Evolutionary conservation across 495 filamentous ascomycete genomes (phyloP).

Genomic region (Trichocladium antarcticum): DNA sequence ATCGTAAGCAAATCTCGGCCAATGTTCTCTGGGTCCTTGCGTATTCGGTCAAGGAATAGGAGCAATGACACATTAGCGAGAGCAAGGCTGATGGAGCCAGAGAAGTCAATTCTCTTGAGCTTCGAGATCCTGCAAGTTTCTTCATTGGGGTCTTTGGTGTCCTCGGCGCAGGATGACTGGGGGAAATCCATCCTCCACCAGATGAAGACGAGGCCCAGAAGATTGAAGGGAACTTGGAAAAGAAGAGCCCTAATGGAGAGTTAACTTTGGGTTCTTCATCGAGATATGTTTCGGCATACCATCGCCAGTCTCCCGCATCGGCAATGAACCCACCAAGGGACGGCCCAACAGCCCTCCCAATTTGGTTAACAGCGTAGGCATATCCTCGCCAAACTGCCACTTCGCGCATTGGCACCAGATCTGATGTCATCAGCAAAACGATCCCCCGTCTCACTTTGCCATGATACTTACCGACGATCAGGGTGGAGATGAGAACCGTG

Average conservation of each 20-base stretch:
- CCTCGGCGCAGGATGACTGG: background rate
- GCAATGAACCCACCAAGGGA: slow-evolving; percentile 10
- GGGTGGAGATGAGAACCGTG: slow-evolving; percentile 12
- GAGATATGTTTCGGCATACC: background rate
- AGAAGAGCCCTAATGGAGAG: slow-evolving; percentile 4
- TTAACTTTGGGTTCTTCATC: no score
- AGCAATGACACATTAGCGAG: slow-evolving; percentile 9
- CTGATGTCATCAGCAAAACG: background rate
- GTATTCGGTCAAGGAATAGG: slow-evolving; percentile 8
- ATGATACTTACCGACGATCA: slow-evolving; percentile 9
- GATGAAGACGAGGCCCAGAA: slow-evolving; percentile 4
- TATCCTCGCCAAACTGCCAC: slow-evolving; percentile 17
- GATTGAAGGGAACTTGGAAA: slow-evolving; percentile 10
- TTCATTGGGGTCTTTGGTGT: background rate
- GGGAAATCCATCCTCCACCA: slow-evolving; percentile 14
- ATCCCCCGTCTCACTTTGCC: no score
- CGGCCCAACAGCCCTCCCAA: slow-evolving; percentile 11
- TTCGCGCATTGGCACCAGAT: slow-evolving; percentile 12
- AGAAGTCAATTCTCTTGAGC: slow-evolving; percentile 11
- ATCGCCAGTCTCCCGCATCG: slow-evolving; percentile 9
- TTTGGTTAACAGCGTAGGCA: slow-evolving; percentile 12
- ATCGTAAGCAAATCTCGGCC: background rate
- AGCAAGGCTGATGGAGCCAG: slow-evolving; percentile 7
- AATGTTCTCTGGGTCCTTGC: background rate
- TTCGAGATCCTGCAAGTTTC: slow-evolving; percentile 1